phyloP scores from a whole-genome alignment of 805 yeast genomes.

The Saturnispora quitensis region DNA sequence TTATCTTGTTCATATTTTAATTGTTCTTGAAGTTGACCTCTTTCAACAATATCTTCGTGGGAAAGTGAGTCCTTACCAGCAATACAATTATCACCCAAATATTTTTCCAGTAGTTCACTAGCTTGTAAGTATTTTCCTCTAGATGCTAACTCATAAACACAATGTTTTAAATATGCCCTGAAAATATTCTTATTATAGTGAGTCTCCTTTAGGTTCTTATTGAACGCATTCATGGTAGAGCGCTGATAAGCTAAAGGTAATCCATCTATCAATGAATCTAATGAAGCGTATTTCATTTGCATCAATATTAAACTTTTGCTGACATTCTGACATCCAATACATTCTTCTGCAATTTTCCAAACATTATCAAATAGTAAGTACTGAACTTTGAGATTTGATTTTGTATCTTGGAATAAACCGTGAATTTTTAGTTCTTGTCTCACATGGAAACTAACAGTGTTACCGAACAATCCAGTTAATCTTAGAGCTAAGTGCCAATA shows the following conservation, averaged over 20 bases:
- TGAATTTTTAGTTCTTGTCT: conserved; percentile 14
- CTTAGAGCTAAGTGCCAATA: conserved; percentile 24
- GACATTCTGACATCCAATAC: conserved; percentile 10
- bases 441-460: conserved; percentile 16
- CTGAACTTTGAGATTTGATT: conserved; percentile 10
- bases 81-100: conserved; percentile 19
- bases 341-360: conserved; percentile 17
- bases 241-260: conserved; percentile 17
- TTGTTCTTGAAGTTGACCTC: conserved; percentile 6
- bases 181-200: conserved; percentile 17
- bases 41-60: not conserved
- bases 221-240: conserved; percentile 7
- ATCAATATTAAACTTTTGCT: conserved; percentile 17
- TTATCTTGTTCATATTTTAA: conserved; percentile 17
- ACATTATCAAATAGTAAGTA: conserved; percentile 19
- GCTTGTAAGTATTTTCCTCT: conserved; percentile 21
- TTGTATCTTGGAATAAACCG: not conserved
- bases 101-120: conserved; percentile 21
- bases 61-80: conserved; percentile 11
- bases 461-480: conserved; percentile 18
- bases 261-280: conserved; percentile 17
- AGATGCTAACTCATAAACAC: conserved; percentile 17
- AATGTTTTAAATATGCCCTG: conserved; percentile 17
- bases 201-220: conserved; percentile 9
- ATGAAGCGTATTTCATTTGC: conserved; percentile 18